phyloP scores from a whole-genome alignment of 140 eudicot species.

The Stevia rebaudiana region DNA sequence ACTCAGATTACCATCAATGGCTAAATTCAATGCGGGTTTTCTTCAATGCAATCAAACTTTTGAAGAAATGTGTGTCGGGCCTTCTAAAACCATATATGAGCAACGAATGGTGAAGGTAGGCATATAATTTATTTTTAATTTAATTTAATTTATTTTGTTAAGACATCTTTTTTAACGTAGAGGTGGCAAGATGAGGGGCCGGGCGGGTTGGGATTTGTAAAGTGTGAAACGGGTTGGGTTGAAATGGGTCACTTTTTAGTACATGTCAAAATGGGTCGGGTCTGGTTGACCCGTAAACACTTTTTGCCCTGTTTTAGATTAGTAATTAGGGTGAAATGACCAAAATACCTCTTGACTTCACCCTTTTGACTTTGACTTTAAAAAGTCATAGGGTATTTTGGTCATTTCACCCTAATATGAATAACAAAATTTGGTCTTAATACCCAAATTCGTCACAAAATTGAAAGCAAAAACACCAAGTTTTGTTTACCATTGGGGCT shows the following conservation, averaged over 20 bases:
- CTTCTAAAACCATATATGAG: slow-evolving; percentile 73
- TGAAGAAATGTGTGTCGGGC: slow-evolving; percentile 78
- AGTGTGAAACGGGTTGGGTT: not conserved
- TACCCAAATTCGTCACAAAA: no score
- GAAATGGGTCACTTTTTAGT: not conserved
- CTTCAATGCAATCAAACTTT: slow-evolving; percentile 87
- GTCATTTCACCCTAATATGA: no score
- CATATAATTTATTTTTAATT: not conserved
- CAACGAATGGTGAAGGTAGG: slow-evolving; percentile 84
- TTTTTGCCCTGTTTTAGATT: not conserved
- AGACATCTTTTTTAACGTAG: not conserved
- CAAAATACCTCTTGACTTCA: no score
- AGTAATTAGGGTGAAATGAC: no score
- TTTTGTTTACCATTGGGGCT: not conserved
- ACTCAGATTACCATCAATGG: slow-evolving; percentile 98
- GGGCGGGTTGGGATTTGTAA: not conserved
- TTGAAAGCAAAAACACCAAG: not conserved
- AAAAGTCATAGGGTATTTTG: no score
- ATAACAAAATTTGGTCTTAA: no score
- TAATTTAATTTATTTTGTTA: not conserved
- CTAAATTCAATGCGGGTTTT: slow-evolving; percentile 88
- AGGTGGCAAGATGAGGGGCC: not conserved
- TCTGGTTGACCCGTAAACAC: not conserved
- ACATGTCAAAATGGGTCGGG: not conserved
- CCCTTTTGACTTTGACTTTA: no score